phyloP scores from a whole-genome alignment of 306 rosid species.

The Prunus padus region DNA sequence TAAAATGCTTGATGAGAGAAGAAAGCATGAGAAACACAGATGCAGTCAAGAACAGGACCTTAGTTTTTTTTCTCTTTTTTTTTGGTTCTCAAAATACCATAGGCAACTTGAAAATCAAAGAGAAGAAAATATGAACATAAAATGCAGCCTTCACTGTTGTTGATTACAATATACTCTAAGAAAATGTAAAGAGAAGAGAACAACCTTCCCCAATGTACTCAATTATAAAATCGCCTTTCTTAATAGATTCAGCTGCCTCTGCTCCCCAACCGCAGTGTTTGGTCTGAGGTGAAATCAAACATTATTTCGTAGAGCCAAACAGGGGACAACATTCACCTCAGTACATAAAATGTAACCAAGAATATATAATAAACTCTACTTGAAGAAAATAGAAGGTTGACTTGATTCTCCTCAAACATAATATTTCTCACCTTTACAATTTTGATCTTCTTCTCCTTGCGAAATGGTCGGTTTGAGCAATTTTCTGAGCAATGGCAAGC shows the following conservation, averaged over 20 bases:
- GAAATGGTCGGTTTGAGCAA: slow-evolving; percentile 88
- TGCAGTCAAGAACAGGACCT: background rate
- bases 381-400: slow-evolving; percentile 2
- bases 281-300: slow-evolving; percentile 55
- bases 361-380: background rate
- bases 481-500: slow-evolving; percentile 77
- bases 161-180: slow-evolving; percentile 7
- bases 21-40: background rate
- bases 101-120: slow-evolving; percentile 4
- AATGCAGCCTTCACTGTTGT: background rate
- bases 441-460: slow-evolving; percentile 79
- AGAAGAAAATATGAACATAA: background rate
- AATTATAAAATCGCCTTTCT: slow-evolving; percentile 68
- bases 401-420: background rate
- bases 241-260: slow-evolving; percentile 67
- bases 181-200: slow-evolving; percentile 10
- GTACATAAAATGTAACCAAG: background rate
- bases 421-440: slow-evolving; percentile 62
- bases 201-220: slow-evolving; percentile 97
- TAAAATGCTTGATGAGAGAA: background rate
- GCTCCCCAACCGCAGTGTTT: slow-evolving; percentile 98
- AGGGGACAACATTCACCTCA: background rate
- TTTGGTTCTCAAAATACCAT: background rate
- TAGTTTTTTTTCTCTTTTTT: background rate
- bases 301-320: background rate